Percentiles rank a stretch among this genome's conserved stretches.
Conservation (phyloP, 108 stramenopile species). For the Nitzschia sp. region DNA sequence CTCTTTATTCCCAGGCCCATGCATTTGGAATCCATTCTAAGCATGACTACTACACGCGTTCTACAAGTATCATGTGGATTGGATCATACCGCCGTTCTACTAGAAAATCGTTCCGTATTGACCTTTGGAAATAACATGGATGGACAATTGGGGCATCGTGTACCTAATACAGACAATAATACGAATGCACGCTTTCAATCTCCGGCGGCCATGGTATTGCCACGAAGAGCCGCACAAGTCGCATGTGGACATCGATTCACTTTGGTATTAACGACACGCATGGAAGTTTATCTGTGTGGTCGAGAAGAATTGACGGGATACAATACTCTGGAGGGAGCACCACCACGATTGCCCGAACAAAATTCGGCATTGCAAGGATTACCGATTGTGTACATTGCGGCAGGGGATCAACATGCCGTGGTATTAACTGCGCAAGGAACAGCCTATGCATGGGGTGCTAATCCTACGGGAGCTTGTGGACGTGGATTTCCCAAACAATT, state of each 20-base stretch:
- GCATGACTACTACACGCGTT: constrained; percentile 34
- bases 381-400: constrained; percentile 61
- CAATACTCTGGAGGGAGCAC: constrained; percentile 24
- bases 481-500: constrained; percentile 56
- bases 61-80: constrained; percentile 64
- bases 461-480: constrained; percentile 62
- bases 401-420: constrained; percentile 67
- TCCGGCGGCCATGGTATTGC: constrained; percentile 39
- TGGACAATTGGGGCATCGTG: constrained; percentile 72
- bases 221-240: constrained; percentile 52
- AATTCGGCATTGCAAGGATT: constrained; percentile 57
- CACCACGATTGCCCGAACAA: constrained; percentile 36
- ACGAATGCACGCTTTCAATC: constrained; percentile 14
- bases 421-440: constrained; percentile 74
- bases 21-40: constrained; percentile 45
- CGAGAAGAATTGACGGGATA: constrained; percentile 45
- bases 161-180: constrained; percentile 8
- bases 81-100: constrained; percentile 73
- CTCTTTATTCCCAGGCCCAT: constrained; percentile 33
- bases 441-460: constrained; percentile 73
- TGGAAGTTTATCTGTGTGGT: constrained; percentile 63
- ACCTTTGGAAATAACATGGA: constrained; percentile 68
- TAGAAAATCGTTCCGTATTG: constrained; percentile 62
- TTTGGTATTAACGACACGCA: constrained; percentile 68
- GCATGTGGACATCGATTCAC: constrained; percentile 68